Evolutionary conservation across 2,329 filamentous ascomycete species (phyloP).

Genomic region (Ceratocystis harringtonii): DNA sequence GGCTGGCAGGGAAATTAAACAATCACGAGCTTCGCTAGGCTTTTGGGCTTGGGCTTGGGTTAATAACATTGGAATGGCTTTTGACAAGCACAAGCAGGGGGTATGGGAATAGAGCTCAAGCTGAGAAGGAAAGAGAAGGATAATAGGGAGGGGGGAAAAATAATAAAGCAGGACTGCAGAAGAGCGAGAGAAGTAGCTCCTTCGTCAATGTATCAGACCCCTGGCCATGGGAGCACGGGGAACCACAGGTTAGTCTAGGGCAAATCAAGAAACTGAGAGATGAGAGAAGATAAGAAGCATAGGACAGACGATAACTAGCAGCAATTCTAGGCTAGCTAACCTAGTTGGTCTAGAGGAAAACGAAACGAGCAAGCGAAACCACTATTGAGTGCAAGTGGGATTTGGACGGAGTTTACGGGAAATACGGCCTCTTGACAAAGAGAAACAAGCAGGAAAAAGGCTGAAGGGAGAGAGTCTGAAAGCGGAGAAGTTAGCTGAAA

Average conservation of each 20-base stretch:
- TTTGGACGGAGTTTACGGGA: not conserved
- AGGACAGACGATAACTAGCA: not conserved
- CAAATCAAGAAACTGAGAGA: not conserved
- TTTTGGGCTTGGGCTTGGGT: not conserved
- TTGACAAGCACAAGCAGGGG: too few relatives aligned
- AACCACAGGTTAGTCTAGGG: not conserved
- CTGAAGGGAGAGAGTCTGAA: too few relatives aligned
- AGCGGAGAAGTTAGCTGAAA: too few relatives aligned
- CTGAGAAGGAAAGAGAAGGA: not conserved
- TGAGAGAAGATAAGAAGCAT: not conserved
- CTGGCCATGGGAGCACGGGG: not conserved
- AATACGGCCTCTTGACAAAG: not conserved
- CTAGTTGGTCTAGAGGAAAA: not conserved
- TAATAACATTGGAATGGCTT: not conserved
- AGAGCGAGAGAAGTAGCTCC: not conserved
- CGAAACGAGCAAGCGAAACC: not conserved
- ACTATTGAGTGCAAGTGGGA: not conserved
- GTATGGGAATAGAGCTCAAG: not conserved
- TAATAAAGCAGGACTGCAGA: not conserved
- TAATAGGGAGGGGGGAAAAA: not conserved
- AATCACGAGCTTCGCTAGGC: not conserved
- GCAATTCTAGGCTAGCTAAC: not conserved
- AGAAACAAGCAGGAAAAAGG: not conserved
- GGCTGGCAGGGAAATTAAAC: not conserved
- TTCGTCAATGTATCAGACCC: constrained; percentile 2